Evolutionary conservation across 202 grass and related monocot genomes (phyloP), one percentile per base, ranked within the genome.

Genomic region (Bolboschoenoplectus hybrid): DNA sequence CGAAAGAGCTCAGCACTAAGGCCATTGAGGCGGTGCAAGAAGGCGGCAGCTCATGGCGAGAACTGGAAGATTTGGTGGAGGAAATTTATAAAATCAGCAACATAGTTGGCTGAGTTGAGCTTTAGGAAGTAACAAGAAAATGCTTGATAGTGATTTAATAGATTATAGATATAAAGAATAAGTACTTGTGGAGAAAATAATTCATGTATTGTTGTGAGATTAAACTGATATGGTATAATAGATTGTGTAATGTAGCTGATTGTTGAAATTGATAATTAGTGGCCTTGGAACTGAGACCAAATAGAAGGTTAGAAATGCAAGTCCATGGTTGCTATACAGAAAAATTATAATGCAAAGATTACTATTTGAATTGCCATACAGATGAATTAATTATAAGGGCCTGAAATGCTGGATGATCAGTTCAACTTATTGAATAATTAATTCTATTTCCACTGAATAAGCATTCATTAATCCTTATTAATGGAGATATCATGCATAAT

Each of bases 41-140:
- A 60, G 90, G 90, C 2, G 94, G 92, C 51, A 89, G 81, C 80
- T 97, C 90, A 9, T 56, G 26, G 10, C 7, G 26, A 8, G 88
- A 84, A 3, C n/a, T 93, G 80, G 91, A 89, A 13, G 2, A 19
- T 7, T n/a, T 94, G 16, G 69, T 87, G 0, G 80, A 75, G 10
- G 85, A 90, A 52, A 86, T 96, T 60, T 67, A 20, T 6, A 89
- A 85, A 44, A 76, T 93, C 11, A 19, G 89, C 86, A 14, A 67
- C 1, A 50, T 70, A 6, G 2, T 52, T 11, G n/a, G 20, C 6
- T 49, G 8, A 73, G 1, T 20, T 6, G 16, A 49, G 17, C 17
- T 73, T 9, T 5, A 20, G 2, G 3, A 11, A 68, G 39, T 68
- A 8, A 41, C 26, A 26, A 41, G 14, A 68, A 34, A 63, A 43